Evolutionary conservation across 164 flowering plant species (phyloP).

Genomic region (Annona squamosa): DNA sequence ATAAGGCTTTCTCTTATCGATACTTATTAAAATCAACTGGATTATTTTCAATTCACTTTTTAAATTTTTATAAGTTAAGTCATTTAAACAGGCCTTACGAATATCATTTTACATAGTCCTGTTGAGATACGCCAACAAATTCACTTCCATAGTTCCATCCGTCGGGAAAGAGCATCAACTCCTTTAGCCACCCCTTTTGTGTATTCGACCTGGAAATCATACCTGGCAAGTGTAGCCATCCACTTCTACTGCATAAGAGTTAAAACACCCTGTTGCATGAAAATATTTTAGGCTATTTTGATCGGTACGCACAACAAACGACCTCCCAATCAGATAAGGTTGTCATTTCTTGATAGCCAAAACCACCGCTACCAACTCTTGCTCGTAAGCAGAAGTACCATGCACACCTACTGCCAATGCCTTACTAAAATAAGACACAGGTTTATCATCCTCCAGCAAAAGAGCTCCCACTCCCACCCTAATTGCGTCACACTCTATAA

Average conservation of each 20-base stretch:
- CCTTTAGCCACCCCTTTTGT: background rate
- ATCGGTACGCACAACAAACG: background rate
- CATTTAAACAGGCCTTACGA: too few species aligned
- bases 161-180: background rate
- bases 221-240: background rate
- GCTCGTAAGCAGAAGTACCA: background rate
- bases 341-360: background rate
- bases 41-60: background rate
- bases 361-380: background rate
- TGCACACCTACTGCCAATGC: background rate
- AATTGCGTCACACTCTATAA: background rate
- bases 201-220: background rate
- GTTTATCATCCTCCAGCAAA: background rate
- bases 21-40: background rate
- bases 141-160: background rate
- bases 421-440: background rate
- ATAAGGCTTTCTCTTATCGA: background rate
- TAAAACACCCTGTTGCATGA: background rate
- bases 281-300: background rate
- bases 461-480: background rate
- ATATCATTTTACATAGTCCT: background rate
- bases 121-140: background rate
- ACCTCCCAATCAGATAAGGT: background rate
- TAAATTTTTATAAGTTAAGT: background rate
- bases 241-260: background rate